A percentile compares a stretch with the other conserved stretches of the same genome.
phyloP scores from a whole-genome alignment of 2,329 filamentous ascomycete genomes.

The Trichoderma sp. region DNA sequence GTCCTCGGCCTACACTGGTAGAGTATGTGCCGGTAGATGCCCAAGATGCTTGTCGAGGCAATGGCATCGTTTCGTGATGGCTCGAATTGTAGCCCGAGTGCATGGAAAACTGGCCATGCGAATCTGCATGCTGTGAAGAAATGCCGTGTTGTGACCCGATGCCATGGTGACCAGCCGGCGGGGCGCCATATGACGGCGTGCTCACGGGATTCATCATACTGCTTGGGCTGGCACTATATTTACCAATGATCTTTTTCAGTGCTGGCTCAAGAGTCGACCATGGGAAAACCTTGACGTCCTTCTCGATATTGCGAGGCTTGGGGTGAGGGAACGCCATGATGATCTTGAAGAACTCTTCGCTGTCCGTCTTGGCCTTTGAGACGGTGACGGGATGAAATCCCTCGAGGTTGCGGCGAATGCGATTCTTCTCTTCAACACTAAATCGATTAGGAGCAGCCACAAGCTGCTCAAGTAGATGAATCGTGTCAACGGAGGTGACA shows the following conservation, averaged over 20 bases:
- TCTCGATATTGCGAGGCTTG: constrained; percentile 97
- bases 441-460: constrained; percentile 76
- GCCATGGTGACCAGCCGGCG: constrained; percentile 46
- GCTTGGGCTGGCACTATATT: constrained; percentile 69
- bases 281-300: constrained; percentile 97
- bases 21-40: constrained; percentile 40
- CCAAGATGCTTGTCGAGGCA: constrained; percentile 55
- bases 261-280: constrained; percentile 89
- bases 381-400: constrained; percentile 91
- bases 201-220: constrained; percentile 45
- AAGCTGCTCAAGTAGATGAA: constrained; percentile 88
- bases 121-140: constrained; percentile 35
- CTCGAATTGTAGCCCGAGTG: constrained; percentile 37
- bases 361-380: constrained; percentile 88
- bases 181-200: constrained; percentile 44
- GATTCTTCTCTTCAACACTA: constrained; percentile 97
- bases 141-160: constrained; percentile 37
- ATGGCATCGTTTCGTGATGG: constrained; percentile 53
- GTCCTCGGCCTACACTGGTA: constrained; percentile 42
- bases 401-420: constrained; percentile 92
- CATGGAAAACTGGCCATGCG: constrained; percentile 45
- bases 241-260: constrained; percentile 96
- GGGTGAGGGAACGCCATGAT: constrained; percentile 97
- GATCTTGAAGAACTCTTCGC: constrained; percentile 96
- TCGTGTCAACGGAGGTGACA: constrained; percentile 96